Evolutionary conservation across 345 rosid species (phyloP).

Genomic region (Schrenkiella parvula): DNA sequence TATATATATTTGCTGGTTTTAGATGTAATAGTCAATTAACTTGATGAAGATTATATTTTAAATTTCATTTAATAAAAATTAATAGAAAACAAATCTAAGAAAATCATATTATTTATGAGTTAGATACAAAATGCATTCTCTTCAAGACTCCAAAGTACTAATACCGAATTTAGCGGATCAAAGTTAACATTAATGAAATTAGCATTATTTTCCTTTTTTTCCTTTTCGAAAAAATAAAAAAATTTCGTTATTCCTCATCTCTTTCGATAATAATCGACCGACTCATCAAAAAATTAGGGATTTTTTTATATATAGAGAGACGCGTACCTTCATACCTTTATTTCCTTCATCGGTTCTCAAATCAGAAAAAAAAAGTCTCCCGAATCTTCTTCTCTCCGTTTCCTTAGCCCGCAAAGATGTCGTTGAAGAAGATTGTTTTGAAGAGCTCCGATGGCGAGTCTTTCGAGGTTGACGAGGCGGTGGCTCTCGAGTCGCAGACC

Average conservation of each 20-base stretch:
- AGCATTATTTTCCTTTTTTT: not conserved
- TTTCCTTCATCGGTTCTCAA: not conserved
- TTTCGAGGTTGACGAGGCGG: conserved; percentile 60
- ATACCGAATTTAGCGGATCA: not conserved
- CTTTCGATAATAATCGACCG: conserved; percentile 2
- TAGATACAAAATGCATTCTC: too few relatives aligned
- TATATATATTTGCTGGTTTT: too few relatives aligned
- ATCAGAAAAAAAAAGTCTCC: not conserved
- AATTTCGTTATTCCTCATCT: not conserved
- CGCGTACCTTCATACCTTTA: not conserved
- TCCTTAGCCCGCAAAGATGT: conserved; percentile 20
- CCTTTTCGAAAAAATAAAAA: not conserved
- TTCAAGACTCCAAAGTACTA: too few relatives aligned
- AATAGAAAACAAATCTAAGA: too few relatives aligned
- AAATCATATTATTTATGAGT: too few relatives aligned
- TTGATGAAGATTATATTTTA: too few relatives aligned
- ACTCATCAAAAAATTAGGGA: conserved; percentile 4
- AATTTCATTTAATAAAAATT: too few relatives aligned
- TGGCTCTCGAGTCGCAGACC: conserved; percentile 60
- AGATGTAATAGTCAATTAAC: too few relatives aligned
- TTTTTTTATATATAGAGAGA: not conserved
- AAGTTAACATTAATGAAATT: not conserved
- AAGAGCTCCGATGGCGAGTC: conserved; percentile 63
- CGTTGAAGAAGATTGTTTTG: conserved; percentile 44
- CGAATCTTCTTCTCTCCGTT: not conserved